Conservation (phyloP, 2,329 filamentous ascomycete genomes). For the Rhynchosporium secalis region DNA sequence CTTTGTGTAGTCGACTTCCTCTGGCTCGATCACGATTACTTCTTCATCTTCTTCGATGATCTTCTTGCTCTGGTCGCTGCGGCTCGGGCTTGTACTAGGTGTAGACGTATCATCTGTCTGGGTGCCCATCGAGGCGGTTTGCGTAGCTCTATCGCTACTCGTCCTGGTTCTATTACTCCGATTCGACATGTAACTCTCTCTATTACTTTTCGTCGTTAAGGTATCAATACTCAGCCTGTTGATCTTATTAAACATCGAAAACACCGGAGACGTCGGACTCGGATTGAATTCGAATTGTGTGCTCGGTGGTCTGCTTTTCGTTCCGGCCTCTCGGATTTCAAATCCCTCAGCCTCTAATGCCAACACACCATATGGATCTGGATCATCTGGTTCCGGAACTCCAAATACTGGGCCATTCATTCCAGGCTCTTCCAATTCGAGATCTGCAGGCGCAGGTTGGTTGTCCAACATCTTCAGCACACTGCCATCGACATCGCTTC, state of each 20-base stretch:
- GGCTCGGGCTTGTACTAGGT: conserved; percentile 56
- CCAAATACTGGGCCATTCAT: conserved; percentile 63
- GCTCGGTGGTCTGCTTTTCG: conserved; percentile 69
- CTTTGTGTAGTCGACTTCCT: conserved; percentile 61
- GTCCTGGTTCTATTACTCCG: conserved; percentile 50
- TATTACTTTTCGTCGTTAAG: conserved; percentile 56
- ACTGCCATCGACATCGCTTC: conserved; percentile 68
- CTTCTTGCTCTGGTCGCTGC: conserved; percentile 43
- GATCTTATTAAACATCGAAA: conserved; percentile 63
- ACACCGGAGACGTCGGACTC: conserved; percentile 74
- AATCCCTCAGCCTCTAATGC: conserved; percentile 89
- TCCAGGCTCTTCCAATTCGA: conserved; percentile 50
- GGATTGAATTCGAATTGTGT: conserved; percentile 83
- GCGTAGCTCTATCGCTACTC: conserved; percentile 62
- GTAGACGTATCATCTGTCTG: conserved; percentile 60
- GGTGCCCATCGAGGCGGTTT: conserved; percentile 66
- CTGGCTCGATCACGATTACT: conserved; percentile 47
- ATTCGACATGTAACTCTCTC: conserved; percentile 74
- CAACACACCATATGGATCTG: conserved; percentile 87
- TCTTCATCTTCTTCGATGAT: conserved; percentile 36
- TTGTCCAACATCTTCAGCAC: conserved; percentile 64
- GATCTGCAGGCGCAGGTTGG: conserved; percentile 76
- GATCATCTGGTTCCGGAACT: conserved; percentile 75
- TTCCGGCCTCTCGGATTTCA: conserved; percentile 88
- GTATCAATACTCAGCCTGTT: conserved; percentile 69